Evolutionary conservation across 805 yeast species (phyloP).

Genomic region (Candida oleophila): DNA sequence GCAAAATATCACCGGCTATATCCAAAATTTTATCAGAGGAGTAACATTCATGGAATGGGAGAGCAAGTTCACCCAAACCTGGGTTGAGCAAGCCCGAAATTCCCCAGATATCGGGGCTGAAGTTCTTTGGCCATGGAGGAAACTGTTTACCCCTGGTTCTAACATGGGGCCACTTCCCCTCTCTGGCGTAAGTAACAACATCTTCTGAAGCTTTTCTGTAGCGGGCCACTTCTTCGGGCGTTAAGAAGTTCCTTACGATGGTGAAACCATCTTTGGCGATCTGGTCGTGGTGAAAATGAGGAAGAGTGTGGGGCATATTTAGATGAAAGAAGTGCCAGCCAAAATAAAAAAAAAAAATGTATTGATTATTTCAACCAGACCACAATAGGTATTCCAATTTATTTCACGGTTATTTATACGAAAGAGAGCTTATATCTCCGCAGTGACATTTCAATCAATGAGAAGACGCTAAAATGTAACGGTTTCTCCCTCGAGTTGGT

Average conservation of each 20-base stretch:
- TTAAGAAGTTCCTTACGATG: constrained; percentile 39
- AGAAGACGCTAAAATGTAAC: not conserved
- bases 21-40: constrained; percentile 36
- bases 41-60: constrained; percentile 41
- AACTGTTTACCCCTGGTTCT: constrained; percentile 53
- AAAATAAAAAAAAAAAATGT: no score
- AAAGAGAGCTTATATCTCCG: not conserved
- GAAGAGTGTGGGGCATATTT: constrained; percentile 9
- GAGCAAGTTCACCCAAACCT: constrained; percentile 33
- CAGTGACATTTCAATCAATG: not conserved
- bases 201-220: constrained; percentile 37
- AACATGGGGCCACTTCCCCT: constrained; percentile 49
- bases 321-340: not conserved
- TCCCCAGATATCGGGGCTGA: constrained; percentile 55
- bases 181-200: constrained; percentile 41
- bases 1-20: constrained; percentile 44
- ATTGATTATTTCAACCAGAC: no score
- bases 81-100: constrained; percentile 49
- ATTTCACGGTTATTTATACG: not conserved
- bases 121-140: constrained; percentile 56
- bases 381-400: no score
- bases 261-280: constrained; percentile 37
- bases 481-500: no score
- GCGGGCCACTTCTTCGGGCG: constrained; percentile 35
- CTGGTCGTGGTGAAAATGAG: constrained; percentile 32